Conservation (phyloP, 1,284 basidiomycete species). For the Thecaphora thlaspeos region DNA sequence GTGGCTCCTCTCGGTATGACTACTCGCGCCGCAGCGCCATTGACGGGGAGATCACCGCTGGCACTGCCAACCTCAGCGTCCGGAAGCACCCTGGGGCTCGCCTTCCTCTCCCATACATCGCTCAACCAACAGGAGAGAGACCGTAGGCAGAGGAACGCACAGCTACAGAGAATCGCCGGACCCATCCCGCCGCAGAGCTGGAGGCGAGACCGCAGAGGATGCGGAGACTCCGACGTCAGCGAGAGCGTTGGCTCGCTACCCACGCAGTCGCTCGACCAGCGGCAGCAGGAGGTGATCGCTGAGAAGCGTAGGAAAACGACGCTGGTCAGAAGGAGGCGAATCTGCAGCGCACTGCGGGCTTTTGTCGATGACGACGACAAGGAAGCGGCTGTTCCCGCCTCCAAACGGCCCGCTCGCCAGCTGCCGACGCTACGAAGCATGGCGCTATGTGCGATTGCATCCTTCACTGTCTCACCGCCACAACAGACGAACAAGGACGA, state of each 20-base stretch:
- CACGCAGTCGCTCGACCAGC: not conserved
- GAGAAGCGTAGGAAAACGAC: not conserved
- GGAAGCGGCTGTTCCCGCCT: not conserved
- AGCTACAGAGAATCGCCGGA: constrained; percentile 28
- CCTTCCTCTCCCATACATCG: constrained; percentile 18
- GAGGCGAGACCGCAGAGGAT: constrained; percentile 25
- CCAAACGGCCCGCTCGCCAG: not conserved
- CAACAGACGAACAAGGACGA: not conserved
- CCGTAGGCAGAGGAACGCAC: constrained; percentile 8
- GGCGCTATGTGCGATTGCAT: constrained; percentile 17
- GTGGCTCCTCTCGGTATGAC: too few relatives aligned
- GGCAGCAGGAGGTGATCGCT: constrained; percentile 1
- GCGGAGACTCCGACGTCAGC: not conserved
- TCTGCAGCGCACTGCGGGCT: constrained; percentile 11
- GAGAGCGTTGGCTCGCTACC: too few relatives aligned
- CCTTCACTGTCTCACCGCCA: not conserved
- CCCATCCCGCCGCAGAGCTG: constrained; percentile 35
- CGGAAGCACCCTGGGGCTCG: constrained; percentile 6
- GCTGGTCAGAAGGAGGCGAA: not conserved
- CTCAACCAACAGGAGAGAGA: constrained; percentile 18
- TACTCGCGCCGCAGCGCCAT: too few relatives aligned
- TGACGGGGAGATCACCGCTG: too few relatives aligned
- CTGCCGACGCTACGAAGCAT: constrained; percentile 11
- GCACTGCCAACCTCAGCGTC: too few relatives aligned
- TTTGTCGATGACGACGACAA: not conserved